These are phyloP conservation scores for Gonium pectorale DNA, from an alignment of 139 green algal species.

Conservation along the genomic window DNA sequence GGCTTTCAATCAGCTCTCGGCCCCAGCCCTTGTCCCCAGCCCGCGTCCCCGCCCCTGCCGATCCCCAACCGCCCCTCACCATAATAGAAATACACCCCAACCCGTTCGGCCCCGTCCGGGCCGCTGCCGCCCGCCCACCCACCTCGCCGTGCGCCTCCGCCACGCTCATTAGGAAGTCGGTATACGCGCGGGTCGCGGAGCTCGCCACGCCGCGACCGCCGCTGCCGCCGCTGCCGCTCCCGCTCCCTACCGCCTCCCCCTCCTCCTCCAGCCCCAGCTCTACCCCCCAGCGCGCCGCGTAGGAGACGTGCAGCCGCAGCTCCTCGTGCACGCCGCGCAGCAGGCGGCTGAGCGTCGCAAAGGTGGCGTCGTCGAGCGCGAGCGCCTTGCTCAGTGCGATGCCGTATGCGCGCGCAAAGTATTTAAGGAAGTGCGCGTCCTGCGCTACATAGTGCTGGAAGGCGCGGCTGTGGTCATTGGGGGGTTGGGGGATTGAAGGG, in stretches of 20 bases:
- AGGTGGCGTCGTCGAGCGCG: constrained; percentile 27
- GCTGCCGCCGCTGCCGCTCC: not conserved
- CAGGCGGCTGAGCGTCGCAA: constrained; percentile 28
- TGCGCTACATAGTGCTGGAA: constrained; percentile 75
- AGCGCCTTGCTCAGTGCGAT: constrained; percentile 58
- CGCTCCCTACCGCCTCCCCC: too few relatives aligned
- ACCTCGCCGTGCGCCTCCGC: constrained; percentile 54
- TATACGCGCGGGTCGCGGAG: constrained; percentile 72
- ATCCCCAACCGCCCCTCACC: too few relatives aligned
- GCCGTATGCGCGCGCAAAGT: constrained; percentile 74
- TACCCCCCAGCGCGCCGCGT: constrained; percentile 73
- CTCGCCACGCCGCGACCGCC: constrained; percentile 10
- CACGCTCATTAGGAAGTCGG: constrained; percentile 73
- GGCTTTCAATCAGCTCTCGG: too few relatives aligned
- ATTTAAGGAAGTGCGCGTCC: constrained; percentile 72
- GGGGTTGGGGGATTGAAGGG: too few relatives aligned
- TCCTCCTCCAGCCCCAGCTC: constrained; percentile 6
- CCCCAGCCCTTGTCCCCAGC: too few relatives aligned
- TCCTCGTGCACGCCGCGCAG: constrained; percentile 70
- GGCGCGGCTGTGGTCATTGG: constrained; percentile 56
- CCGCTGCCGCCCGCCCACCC: not conserved
- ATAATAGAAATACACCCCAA: too few relatives aligned
- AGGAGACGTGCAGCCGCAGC: constrained; percentile 74
- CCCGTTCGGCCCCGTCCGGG: too few relatives aligned
- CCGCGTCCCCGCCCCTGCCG: too few relatives aligned